Base-by-base conservation (phyloP, 257 asterid species). In the Gentiana straminea region DNA sequence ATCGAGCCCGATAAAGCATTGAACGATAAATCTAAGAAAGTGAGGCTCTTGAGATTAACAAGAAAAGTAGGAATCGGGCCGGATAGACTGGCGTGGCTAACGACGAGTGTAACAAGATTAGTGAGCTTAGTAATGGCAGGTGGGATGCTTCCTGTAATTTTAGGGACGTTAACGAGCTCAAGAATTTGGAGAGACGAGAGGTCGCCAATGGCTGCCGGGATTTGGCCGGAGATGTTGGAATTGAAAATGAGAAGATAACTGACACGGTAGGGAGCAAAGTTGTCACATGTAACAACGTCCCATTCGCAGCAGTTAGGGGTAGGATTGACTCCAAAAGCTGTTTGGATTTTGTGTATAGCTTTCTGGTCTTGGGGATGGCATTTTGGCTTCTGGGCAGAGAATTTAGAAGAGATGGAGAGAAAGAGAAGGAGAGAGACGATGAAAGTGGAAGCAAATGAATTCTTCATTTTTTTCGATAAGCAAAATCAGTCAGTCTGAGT, bases 351-450 rank as follows among this genome's bases (percentile, higher is more conserved):
- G 6, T 78, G 63, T 10, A 85, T 82, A 49, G 55, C 83, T 13
- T 70, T 61, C 51, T 80, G 80, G 76, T 85, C 94, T 7, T 76
- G 66, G 39, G 89, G 79, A 61, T 85, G 55, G 69, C 94, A 77
- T 36, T 64, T 74, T 59, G 54, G 32, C 3, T 4, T 15, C 33
- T 41, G 45, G 55, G 73, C 62, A 3, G 62, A 59, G 0, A 60
- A 35, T n/a, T 72, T 43, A 33, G 54, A 51, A 4, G 45, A 61
- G 13, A 58, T 54, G 13, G 32, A 36, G 5, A 62, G 54, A 6
- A 59, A 45, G 13, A 73, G 52, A 39, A 77, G 24, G 47, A 64
- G 0, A 35, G 43, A 38, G 43, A 77, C 43, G 13, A 50, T 47
- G 13, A 65, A 46, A 9, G 12, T 24, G 70, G 57, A 4, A 3